Percentiles rank a stretch among this genome's conserved stretches.
These are phyloP conservation scores for Raffaelea deltoideospora DNA, from an alignment of 2,329 filamentous ascomycete species.

Conservation along the genomic window DNA sequence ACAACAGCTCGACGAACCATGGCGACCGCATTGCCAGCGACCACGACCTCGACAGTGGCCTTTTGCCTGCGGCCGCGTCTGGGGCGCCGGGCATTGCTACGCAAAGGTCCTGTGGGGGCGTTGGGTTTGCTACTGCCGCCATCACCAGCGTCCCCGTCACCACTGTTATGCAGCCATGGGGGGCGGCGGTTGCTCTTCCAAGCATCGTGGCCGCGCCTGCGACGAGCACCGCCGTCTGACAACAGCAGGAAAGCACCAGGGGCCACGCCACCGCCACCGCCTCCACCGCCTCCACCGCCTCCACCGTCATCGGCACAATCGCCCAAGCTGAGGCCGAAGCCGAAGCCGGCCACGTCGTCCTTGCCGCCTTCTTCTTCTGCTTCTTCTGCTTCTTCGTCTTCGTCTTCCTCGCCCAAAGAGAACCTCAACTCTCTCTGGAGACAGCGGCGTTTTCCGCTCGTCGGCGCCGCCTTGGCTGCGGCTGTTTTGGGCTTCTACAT, in stretches of 20 bases:
- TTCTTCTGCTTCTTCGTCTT: background rate
- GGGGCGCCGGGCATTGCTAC: too few species aligned
- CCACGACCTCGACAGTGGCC: too few species aligned
- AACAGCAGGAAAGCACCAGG: background rate
- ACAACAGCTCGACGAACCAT: too few species aligned
- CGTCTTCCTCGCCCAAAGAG: slow-evolving; percentile 3
- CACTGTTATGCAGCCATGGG: too few species aligned
- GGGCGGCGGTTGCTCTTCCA: slow-evolving; percentile 1
- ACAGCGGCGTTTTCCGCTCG: slow-evolving; percentile 9
- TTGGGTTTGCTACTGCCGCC: too few species aligned
- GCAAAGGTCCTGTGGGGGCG: too few species aligned
- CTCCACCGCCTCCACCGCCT: background rate
- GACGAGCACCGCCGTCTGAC: background rate
- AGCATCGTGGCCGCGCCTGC: slow-evolving; percentile 16
- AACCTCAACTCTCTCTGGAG: slow-evolving; percentile 13
- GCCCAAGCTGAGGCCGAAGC: too few species aligned
- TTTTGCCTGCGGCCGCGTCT: too few species aligned
- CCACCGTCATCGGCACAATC: background rate
- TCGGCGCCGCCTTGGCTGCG: slow-evolving; percentile 11
- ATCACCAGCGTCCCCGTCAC: too few species aligned
- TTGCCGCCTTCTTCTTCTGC: background rate
- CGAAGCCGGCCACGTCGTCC: background rate
- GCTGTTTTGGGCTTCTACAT: slow-evolving; percentile 10
- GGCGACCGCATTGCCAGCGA: too few species aligned
- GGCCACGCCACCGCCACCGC: background rate